Evolutionary conservation across 202 grass and related monocot species (phyloP).

Genomic region (Panicum virgatum): DNA sequence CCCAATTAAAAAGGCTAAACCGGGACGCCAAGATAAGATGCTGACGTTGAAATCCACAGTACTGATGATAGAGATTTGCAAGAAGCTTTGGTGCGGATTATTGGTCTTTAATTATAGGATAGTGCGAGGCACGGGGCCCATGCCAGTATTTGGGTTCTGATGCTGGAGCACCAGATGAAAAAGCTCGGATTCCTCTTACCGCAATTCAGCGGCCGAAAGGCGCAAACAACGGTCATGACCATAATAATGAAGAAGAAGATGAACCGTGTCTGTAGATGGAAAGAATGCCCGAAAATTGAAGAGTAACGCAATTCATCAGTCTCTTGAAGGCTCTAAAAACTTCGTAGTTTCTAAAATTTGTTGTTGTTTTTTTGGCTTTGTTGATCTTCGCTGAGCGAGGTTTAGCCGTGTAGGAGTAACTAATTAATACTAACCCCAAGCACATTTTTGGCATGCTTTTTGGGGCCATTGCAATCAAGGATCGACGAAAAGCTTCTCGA

Average conservation of each 20-base stretch:
- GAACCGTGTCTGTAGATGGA: too few relatives aligned
- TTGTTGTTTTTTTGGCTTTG: background rate
- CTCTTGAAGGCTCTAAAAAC: too few relatives aligned
- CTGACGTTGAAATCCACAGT: constrained; percentile 38
- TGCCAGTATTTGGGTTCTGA: background rate
- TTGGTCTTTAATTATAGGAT: constrained; percentile 47
- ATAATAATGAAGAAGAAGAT: too few relatives aligned
- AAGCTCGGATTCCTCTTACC: background rate
- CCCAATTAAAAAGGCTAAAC: background rate
- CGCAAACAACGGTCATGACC: background rate
- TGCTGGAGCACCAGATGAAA: background rate
- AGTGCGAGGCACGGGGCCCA: background rate
- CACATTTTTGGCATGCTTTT: too few relatives aligned
- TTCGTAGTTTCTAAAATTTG: too few relatives aligned
- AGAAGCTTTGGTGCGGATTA: constrained; percentile 21
- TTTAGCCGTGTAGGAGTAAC: background rate
- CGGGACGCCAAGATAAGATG: background rate
- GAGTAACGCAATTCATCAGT: too few relatives aligned
- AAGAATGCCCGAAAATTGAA: too few relatives aligned
- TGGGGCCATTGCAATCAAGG: background rate
- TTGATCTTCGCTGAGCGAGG: background rate
- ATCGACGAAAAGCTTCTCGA: background rate
- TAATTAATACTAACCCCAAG: background rate
- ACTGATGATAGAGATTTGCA: constrained; percentile 27
- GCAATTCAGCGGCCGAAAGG: background rate